phyloP scores from a whole-genome alignment of 2,329 filamentous ascomycete genomes.

The Venturia asperata region DNA sequence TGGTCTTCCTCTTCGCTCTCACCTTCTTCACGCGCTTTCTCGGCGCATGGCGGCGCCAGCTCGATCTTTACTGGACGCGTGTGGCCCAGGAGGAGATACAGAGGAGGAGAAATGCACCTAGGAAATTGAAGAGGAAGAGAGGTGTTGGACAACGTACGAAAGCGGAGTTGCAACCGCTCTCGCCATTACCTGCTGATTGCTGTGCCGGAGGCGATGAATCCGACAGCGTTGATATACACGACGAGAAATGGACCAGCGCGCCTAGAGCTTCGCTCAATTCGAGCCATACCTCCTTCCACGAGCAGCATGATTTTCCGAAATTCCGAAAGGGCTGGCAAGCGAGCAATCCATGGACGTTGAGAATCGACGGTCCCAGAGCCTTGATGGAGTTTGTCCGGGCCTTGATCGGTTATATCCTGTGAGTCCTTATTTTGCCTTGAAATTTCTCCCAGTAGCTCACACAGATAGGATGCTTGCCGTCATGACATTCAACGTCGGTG shows the following conservation, averaged over 20 bases:
- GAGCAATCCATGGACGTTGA: slow-evolving; percentile 64
- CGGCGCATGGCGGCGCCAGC: slow-evolving; percentile 26
- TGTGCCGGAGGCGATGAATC: not conserved
- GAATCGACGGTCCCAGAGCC: slow-evolving; percentile 69
- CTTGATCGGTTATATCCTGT: slow-evolving; percentile 82
- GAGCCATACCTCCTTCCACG: not conserved
- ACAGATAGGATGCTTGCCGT: slow-evolving; percentile 73
- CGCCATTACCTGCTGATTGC: not conserved
- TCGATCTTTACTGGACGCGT: slow-evolving; percentile 22
- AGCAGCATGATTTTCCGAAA: slow-evolving; percentile 12
- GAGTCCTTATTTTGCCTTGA: slow-evolving; percentile 44
- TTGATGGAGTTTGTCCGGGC: slow-evolving; percentile 61
- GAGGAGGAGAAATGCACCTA: not conserved
- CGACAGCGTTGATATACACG: not conserved
- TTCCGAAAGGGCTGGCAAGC: slow-evolving; percentile 22
- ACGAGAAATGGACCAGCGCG: not conserved
- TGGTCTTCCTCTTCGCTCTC: slow-evolving; percentile 27
- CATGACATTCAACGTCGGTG: slow-evolving; percentile 83
- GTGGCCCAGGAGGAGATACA: not conserved
- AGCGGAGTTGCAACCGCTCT: not conserved
- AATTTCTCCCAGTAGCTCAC: too few species aligned
- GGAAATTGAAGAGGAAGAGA: slow-evolving; percentile 18
- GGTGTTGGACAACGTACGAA: slow-evolving; percentile 21
- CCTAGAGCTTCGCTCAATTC: not conserved
- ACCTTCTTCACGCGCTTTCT: slow-evolving; percentile 30